These are phyloP conservation scores for Plantago ovata DNA, from an alignment of 257 asterid genomes.

Conservation along the genomic window DNA sequence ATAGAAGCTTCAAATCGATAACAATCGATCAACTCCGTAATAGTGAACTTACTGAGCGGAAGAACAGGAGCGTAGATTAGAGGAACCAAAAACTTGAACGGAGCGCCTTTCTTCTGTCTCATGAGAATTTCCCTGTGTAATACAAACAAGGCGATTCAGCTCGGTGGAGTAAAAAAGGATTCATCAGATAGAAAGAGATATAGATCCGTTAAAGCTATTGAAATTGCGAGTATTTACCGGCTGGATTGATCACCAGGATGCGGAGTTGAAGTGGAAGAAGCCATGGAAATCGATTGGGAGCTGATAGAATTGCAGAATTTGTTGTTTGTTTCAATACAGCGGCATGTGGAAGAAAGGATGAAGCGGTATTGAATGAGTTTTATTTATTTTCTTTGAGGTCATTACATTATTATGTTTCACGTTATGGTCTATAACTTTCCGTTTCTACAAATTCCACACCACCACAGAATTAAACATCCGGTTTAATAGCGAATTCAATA, in stretches of 20 bases:
- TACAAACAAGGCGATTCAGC: constrained; percentile 12
- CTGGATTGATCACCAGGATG: constrained; percentile 41
- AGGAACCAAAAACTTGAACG: constrained; percentile 54
- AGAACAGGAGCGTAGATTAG: constrained; percentile 77
- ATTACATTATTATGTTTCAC: background rate
- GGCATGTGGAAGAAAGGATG: background rate
- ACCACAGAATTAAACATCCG: no score
- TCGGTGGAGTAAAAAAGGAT: background rate
- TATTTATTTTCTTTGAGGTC: background rate
- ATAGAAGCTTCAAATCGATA: background rate
- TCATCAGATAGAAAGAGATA: background rate
- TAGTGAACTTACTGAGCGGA: constrained; percentile 57
- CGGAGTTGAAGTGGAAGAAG: constrained; percentile 27
- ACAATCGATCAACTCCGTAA: background rate
- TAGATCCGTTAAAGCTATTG: background rate
- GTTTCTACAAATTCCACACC: background rate
- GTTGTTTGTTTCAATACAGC: background rate
- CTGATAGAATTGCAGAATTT: background rate
- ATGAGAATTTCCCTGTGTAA: constrained; percentile 37
- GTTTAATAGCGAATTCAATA: no score
- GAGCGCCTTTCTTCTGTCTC: constrained; percentile 59
- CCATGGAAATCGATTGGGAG: constrained; percentile 29
- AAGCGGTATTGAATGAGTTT: background rate
- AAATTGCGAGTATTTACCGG: constrained; percentile 32
- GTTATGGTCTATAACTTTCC: background rate